Evolutionary conservation across 768 basidiomycete species (phyloP), one percentile per base, ranked within the genome.

Genomic region (Podaxis sp.): DNA sequence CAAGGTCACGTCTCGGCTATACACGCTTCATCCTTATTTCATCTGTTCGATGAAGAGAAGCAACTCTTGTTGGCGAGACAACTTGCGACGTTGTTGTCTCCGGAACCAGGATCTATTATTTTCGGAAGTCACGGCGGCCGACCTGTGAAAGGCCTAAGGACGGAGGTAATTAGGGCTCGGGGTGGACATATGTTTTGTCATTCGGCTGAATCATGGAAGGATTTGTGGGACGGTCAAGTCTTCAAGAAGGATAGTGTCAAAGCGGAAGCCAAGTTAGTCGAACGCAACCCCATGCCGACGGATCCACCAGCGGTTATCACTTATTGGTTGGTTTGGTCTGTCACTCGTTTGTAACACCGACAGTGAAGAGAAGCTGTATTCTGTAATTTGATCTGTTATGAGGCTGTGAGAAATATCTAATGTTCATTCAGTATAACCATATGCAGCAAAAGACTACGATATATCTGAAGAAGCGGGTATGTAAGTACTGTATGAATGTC

Each of bases 1-100:
- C 77, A 68, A 36, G 80, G 83, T 3, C 78, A 78, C 11, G 72
- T 85, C 37, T 78, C 84, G 7, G 82, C 74, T 13, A 83, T 89
- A 51, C 75, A 77, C 60, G 69, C 73, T n/a, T 74, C 75, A 8
- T 66, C 73, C 10, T 72, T 79, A 58, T 79, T 79, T 65, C 78
- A 79, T 55, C 66, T 79, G 5, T 78, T 78, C 66, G 57, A 66
- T 10, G 75, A 78, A 60, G 70, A 73, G 12, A 54, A 68, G 11
- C 77, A 79, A 60, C 58, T 68, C 15, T 40, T 71, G 44, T 65
- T 77, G 4, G 78, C 76, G 2, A 70, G 65, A 12, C 70, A 66
- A 2, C 65, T 77, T 3, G 73, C 73, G 5, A 65, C 74, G 0
- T 63, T 79, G 6, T 74, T 79, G 28, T 72, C 74, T 20, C 74